Evolutionary conservation across 805 yeast genomes (phyloP).

Genomic region (Dipodascus albidus): DNA sequence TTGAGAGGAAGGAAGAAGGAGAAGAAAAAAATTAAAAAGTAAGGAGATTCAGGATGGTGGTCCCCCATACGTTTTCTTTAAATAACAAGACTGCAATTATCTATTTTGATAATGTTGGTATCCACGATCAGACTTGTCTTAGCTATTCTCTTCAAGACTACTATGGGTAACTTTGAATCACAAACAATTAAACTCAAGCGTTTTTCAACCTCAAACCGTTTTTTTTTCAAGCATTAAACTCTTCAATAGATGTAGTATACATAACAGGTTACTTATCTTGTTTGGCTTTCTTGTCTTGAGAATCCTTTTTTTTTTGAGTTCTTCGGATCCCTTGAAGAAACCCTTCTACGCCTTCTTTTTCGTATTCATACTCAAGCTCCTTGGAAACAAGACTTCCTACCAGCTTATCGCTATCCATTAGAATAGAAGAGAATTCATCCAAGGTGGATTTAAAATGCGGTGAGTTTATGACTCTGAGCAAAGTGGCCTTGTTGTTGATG

Average conservation of each 20-base stretch:
- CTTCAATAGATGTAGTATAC: no score
- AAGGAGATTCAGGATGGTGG: not conserved
- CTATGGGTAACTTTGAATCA: no score
- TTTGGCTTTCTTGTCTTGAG: not conserved
- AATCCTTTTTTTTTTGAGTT: not conserved
- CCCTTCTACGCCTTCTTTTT: not conserved
- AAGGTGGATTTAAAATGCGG: not conserved
- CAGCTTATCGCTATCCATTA: not conserved
- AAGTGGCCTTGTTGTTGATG: not conserved
- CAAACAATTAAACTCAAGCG: no score
- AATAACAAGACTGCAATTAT: no score
- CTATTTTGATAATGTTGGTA: no score
- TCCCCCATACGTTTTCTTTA: no score
- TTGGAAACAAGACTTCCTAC: not conserved
- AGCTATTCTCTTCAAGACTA: no score
- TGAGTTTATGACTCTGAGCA: not conserved
- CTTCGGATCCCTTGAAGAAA: not conserved
- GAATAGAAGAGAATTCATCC: not conserved
- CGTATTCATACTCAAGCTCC: not conserved
- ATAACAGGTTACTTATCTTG: no score
- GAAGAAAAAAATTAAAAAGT: not conserved
- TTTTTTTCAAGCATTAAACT: no score
- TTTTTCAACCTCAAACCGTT: no score
- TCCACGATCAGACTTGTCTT: no score
- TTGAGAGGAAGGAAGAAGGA: no score